phyloP scores from a whole-genome alignment of 345 rosid species.

The Syzygium grande region DNA sequence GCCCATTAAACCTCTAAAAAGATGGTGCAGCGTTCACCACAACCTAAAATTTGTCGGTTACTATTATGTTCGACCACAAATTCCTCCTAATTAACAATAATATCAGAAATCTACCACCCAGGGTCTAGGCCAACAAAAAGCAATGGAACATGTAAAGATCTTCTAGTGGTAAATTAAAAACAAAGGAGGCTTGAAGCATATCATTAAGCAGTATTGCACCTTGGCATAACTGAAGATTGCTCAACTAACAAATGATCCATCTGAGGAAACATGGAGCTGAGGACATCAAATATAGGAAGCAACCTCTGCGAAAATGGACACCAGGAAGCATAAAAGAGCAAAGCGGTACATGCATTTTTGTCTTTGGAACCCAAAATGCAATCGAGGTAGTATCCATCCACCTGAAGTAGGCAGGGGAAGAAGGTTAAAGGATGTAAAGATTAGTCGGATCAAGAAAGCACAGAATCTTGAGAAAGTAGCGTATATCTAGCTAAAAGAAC shows the following conservation, averaged over 20 bases:
- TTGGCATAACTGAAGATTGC: slow-evolving; percentile 62
- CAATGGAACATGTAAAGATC: not conserved
- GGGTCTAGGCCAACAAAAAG: not conserved
- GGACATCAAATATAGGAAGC: slow-evolving; percentile 42
- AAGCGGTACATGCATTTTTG: slow-evolving; percentile 25
- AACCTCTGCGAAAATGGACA: slow-evolving; percentile 63
- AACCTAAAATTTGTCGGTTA: not conserved
- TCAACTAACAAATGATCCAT: slow-evolving; percentile 63
- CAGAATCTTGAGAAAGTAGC: not conserved
- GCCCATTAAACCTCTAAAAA: not conserved
- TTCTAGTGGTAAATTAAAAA: not conserved
- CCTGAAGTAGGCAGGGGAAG: slow-evolving; percentile 22
- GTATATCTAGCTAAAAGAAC: not conserved
- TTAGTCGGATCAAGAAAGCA: not conserved
- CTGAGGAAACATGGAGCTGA: slow-evolving; percentile 75
- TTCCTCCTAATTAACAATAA: not conserved
- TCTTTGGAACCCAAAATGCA: slow-evolving; percentile 36
- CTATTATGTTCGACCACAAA: not conserved
- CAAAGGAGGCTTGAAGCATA: not conserved
- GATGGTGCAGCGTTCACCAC: not conserved
- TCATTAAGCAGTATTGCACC: slow-evolving; percentile 9
- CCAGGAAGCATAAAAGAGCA: slow-evolving; percentile 86
- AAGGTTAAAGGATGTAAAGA: not conserved
- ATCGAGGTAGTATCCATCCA: slow-evolving; percentile 59
- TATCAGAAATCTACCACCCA: not conserved